Percentiles rank a stretch among this genome's conserved stretches.
phyloP scores from a whole-genome alignment of 2,329 filamentous ascomycete species.

The Lojkania enalia region DNA sequence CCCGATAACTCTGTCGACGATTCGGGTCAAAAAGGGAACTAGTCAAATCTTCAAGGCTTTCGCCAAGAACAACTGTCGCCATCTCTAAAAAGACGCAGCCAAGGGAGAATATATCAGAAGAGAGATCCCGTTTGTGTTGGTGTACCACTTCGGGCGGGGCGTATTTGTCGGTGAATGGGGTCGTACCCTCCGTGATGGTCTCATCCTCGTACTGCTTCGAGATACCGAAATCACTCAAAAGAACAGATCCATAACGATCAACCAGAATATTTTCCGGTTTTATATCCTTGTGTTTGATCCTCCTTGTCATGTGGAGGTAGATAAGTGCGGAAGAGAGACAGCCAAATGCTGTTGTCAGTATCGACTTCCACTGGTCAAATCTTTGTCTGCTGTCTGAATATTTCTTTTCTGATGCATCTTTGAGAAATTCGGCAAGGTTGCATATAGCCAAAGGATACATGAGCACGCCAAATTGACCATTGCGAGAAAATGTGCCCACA shows the following conservation, averaged over 20 bases:
- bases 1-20: neutral
- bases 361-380: neutral
- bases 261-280: neutral
- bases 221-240: neutral
- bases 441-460: neutral
- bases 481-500: too few relatives aligned
- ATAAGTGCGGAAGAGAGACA: neutral
- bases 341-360: neutral
- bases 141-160: neutral
- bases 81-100: too few relatives aligned
- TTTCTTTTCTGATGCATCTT: neutral
- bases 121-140: neutral
- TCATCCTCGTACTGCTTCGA: neutral
- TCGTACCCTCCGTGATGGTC: neutral
- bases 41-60: neutral
- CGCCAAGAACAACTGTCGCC: neutral
- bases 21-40: too few relatives aligned
- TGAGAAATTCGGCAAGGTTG: slow-evolving; percentile 1
- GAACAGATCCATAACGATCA: neutral
- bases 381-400: too few relatives aligned
- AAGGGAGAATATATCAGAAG: too few relatives aligned
- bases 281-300: slow-evolving; percentile 1
- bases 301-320: neutral
- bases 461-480: too few relatives aligned
- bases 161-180: slow-evolving; percentile 1